Evolutionary conservation across 305 asterid species (phyloP).

Genomic region (Salvia sclarea): DNA sequence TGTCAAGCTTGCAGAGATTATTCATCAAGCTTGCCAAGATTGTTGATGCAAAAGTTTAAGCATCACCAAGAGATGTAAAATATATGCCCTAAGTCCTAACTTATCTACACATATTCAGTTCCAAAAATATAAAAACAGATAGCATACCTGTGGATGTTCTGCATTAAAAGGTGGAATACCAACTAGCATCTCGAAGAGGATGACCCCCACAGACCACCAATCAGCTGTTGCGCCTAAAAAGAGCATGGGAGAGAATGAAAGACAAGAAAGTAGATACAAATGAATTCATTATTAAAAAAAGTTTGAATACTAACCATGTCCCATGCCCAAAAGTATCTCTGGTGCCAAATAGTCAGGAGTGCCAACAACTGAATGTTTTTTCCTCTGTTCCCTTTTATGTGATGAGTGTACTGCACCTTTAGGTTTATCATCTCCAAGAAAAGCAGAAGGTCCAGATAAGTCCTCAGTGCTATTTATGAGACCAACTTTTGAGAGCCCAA

Average conservation of each 20-base stretch:
- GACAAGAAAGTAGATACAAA: conserved; percentile 14
- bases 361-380: conserved; percentile 85
- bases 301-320: conserved; percentile 71
- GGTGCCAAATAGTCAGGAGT: conserved; percentile 99
- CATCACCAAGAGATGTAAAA: conserved; percentile 19
- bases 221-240: conserved; percentile 86
- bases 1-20: neutral
- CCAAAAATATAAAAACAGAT: conserved; percentile 3
- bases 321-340: conserved; percentile 98
- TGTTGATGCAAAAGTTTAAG: conserved; percentile 7
- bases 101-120: conserved; percentile 9
- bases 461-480: conserved; percentile 98
- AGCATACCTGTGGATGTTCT: conserved; percentile 80
- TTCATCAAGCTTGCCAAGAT: neutral
- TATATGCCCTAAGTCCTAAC: neutral
- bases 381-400: conserved; percentile 67
- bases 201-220: conserved; percentile 99
- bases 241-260: conserved; percentile 25
- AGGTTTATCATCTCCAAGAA: conserved; percentile 70
- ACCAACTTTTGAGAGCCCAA: conserved; percentile 99
- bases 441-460: conserved; percentile 82
- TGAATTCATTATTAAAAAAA: conserved; percentile 32
- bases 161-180: conserved; percentile 99
- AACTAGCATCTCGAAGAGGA: conserved; percentile 86
- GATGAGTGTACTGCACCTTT: conserved; percentile 51